Evolutionary conservation across 306 rosid species (phyloP).

Genomic region (Cicer judaicum): DNA sequence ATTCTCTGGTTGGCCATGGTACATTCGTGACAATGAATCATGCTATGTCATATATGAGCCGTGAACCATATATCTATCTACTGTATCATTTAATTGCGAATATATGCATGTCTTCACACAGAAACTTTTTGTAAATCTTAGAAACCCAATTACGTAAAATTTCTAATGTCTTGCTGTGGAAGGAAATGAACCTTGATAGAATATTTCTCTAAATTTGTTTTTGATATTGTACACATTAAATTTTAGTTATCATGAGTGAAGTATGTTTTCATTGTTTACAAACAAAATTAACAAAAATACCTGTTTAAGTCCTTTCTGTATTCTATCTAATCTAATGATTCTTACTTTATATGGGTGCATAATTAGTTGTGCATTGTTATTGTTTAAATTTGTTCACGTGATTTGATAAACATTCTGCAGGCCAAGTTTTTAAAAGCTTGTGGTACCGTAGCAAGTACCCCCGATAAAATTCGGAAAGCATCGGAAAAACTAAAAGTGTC

Average conservation of each 20-base stretch:
- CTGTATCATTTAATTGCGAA: slow-evolving; percentile 21
- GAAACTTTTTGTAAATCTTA: neutral
- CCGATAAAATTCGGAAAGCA: slow-evolving; percentile 67
- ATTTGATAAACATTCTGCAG: slow-evolving; percentile 55
- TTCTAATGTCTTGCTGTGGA: slow-evolving; percentile 6
- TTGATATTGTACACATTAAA: slow-evolving; percentile 8
- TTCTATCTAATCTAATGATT: slow-evolving; percentile 22
- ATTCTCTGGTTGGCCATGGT: slow-evolving; percentile 21
- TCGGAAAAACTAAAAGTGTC: slow-evolving; percentile 55
- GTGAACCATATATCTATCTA: neutral
- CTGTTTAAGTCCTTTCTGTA: slow-evolving; percentile 6
- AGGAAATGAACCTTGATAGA: slow-evolving; percentile 21
- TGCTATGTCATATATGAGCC: neutral
- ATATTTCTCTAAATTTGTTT: slow-evolving; percentile 18
- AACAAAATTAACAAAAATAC: neutral
- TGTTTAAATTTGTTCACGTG: slow-evolving; percentile 5
- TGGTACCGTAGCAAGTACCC: slow-evolving; percentile 72
- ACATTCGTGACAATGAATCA: neutral
- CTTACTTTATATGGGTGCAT: neutral
- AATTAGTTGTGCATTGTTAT: slow-evolving; percentile 32
- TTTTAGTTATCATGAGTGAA: neutral
- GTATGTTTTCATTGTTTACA: neutral
- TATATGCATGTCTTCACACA: slow-evolving; percentile 8
- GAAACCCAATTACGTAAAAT: slow-evolving; percentile 2
- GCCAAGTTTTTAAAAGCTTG: slow-evolving; percentile 82